phyloP scores from a whole-genome alignment of 2,329 filamentous ascomycete species.

The Fusarium nelsonii region DNA sequence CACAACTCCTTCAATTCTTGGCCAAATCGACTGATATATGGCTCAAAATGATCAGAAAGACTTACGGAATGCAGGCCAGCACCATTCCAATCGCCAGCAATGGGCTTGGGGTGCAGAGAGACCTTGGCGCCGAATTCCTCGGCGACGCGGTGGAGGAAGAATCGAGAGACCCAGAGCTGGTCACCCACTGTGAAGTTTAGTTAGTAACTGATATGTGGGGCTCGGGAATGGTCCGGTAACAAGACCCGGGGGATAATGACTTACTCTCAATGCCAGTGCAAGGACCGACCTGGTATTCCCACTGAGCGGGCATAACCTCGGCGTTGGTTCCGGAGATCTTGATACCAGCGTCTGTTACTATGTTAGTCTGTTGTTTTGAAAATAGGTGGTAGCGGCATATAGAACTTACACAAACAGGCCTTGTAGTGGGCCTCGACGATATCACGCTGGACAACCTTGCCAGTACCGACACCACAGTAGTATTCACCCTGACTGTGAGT shows the following conservation, averaged over 20 bases:
- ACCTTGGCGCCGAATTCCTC: conserved; percentile 98
- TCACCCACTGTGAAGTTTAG: conserved; percentile 73
- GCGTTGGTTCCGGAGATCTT: conserved; percentile 99
- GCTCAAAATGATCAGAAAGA: too few species aligned
- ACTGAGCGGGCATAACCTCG: conserved; percentile 98
- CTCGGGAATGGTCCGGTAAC: too few species aligned
- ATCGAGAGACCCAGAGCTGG: conserved; percentile 89
- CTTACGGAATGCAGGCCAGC: conserved; percentile 78
- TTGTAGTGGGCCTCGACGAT: conserved; percentile 81
- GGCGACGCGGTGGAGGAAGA: conserved; percentile 87
- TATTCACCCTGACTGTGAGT: conserved; percentile 54
- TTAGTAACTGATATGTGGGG: too few species aligned
- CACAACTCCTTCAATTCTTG: background rate
- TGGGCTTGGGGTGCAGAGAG: conserved; percentile 95
- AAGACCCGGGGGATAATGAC: too few species aligned
- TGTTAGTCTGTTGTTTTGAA: background rate
- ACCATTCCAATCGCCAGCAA: conserved; percentile 93
- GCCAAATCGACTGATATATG: too few species aligned
- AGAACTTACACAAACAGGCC: conserved; percentile 72
- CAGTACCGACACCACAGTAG: conserved; percentile 92
- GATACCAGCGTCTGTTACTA: conserved; percentile 73
- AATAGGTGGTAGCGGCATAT: too few species aligned
- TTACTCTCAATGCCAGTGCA: conserved; percentile 80
- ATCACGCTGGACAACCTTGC: conserved; percentile 97
- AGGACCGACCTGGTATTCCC: conserved; percentile 97